A percentile compares a stretch with the other conserved stretches of the same genome.
Evolutionary conservation across 2,329 filamentous ascomycete genomes (phyloP).

Genomic region (Coleophoma cylindrospora): DNA sequence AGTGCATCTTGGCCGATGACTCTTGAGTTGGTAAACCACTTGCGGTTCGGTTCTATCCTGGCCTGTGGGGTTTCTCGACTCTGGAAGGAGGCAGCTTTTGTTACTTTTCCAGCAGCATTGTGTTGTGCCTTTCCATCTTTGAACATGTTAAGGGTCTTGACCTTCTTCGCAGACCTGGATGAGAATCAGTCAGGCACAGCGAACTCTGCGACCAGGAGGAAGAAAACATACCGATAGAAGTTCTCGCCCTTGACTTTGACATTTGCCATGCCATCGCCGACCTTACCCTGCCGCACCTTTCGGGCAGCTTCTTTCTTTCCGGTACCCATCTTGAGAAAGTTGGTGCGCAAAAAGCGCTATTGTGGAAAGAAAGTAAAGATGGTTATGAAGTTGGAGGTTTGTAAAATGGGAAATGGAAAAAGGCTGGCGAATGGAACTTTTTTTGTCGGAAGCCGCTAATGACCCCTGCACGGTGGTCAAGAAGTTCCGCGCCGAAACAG

Average conservation of each 20-base stretch:
- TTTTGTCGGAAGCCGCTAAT: neutral
- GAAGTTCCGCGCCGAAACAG: too few species aligned
- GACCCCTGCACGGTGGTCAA: neutral
- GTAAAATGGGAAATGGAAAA: constrained; percentile 11
- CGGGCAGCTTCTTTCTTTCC: constrained; percentile 87
- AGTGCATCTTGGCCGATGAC: constrained; percentile 86
- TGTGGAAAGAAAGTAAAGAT: constrained; percentile 7
- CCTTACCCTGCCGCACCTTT: constrained; percentile 80
- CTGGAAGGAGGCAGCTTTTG: constrained; percentile 79
- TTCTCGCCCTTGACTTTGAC: constrained; percentile 95
- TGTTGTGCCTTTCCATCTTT: constrained; percentile 81
- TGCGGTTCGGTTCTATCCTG: constrained; percentile 89
- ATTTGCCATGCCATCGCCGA: constrained; percentile 82
- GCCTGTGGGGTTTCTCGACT: constrained; percentile 76
- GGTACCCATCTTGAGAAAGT: constrained; percentile 63
- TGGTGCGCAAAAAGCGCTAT: constrained; percentile 11
- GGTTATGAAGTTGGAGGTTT: neutral
- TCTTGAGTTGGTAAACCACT: constrained; percentile 96
- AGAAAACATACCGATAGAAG: constrained; percentile 71
- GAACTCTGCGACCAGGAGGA: too few species aligned
- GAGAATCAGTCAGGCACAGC: neutral
- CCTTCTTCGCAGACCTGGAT: constrained; percentile 67
- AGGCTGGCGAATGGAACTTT: constrained; percentile 1
- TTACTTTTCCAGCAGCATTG: constrained; percentile 79
- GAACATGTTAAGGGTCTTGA: constrained; percentile 84